Conservation (phyloP, 1,284 basidiomycete genomes). For the Heimioporus retisporus region DNA sequence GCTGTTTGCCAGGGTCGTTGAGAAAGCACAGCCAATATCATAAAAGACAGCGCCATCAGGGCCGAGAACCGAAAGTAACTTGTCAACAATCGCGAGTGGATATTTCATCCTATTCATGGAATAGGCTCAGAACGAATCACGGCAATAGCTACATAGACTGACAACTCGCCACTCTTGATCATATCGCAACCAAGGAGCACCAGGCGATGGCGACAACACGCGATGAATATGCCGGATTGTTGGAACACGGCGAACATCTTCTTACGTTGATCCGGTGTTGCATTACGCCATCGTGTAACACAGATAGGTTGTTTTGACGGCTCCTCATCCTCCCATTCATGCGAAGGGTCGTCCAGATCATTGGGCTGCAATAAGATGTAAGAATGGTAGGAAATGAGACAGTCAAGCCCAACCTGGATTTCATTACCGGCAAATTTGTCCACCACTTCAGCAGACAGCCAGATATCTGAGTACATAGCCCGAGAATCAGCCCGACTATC, state of each 20-base stretch:
- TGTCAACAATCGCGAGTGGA: slow-evolving; percentile 9
- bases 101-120: slow-evolving; percentile 25
- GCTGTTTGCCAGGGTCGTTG: not conserved
- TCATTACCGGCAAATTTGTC: too few relatives aligned
- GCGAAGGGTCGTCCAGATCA: not conserved
- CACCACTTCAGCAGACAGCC: not conserved
- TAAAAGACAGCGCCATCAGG: slow-evolving; percentile 13
- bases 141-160: not conserved
- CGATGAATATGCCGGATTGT: not conserved
- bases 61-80: slow-evolving; percentile 7
- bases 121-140: too few relatives aligned
- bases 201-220: not conserved
- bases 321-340: too few relatives aligned
- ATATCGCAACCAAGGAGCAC: slow-evolving; percentile 20
- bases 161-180: slow-evolving; percentile 25
- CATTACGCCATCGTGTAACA: too few relatives aligned
- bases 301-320: too few relatives aligned
- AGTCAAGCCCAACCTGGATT: too few relatives aligned
- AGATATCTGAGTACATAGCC: too few relatives aligned
- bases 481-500: too few relatives aligned
- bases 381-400: too few relatives aligned
- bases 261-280: not conserved
- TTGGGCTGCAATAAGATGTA: too few relatives aligned
- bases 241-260: slow-evolving; percentile 1
- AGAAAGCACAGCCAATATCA: slow-evolving; percentile 19